phyloP scores from a whole-genome alignment of 768 basidiomycete genomes.

The Lactarius deliciosus region DNA sequence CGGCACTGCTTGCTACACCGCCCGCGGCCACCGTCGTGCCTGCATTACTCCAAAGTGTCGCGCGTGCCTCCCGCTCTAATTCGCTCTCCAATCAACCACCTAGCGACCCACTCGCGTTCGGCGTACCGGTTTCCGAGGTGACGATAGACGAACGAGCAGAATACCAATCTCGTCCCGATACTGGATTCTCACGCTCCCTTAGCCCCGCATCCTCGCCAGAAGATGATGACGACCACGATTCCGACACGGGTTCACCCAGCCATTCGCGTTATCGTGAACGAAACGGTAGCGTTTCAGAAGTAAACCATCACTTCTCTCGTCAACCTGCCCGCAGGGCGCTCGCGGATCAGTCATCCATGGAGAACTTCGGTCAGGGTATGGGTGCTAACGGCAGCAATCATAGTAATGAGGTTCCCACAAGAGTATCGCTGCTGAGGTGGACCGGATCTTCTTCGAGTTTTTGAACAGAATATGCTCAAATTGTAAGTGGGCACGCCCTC shows the following conservation, averaged over 20 bases:
- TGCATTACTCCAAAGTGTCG: slow-evolving; percentile 25
- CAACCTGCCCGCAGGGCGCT: slow-evolving; percentile 19
- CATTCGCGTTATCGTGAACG: slow-evolving; percentile 28
- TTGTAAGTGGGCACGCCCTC: slow-evolving; percentile 51
- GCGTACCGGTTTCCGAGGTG: slow-evolving; percentile 30
- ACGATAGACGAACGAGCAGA: slow-evolving; percentile 32
- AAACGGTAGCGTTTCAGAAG: slow-evolving; percentile 26
- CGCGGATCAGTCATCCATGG: slow-evolving; percentile 31
- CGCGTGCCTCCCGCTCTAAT: slow-evolving; percentile 36
- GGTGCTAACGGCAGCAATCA: slow-evolving; percentile 35
- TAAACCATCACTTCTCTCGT: slow-evolving; percentile 18
- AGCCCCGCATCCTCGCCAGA: slow-evolving; percentile 36
- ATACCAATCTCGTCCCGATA: slow-evolving; percentile 33
- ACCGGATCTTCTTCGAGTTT: slow-evolving; percentile 89
- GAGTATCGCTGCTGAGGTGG: slow-evolving; percentile 82
- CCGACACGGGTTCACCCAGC: slow-evolving; percentile 35
- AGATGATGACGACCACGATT: slow-evolving; percentile 38
- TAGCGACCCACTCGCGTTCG: slow-evolving; percentile 36
- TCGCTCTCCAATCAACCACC: slow-evolving; percentile 35
- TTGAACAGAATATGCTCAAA: slow-evolving; percentile 88
- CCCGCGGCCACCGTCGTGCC: slow-evolving; percentile 28
- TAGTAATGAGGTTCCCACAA: slow-evolving; percentile 69
- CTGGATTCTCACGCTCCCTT: slow-evolving; percentile 31
- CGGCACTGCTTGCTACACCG: slow-evolving; percentile 22
- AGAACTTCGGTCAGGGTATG: slow-evolving; percentile 32